phyloP scores from a whole-genome alignment of 805 yeast species.

The Saccharomycodes ludwigii region DNA sequence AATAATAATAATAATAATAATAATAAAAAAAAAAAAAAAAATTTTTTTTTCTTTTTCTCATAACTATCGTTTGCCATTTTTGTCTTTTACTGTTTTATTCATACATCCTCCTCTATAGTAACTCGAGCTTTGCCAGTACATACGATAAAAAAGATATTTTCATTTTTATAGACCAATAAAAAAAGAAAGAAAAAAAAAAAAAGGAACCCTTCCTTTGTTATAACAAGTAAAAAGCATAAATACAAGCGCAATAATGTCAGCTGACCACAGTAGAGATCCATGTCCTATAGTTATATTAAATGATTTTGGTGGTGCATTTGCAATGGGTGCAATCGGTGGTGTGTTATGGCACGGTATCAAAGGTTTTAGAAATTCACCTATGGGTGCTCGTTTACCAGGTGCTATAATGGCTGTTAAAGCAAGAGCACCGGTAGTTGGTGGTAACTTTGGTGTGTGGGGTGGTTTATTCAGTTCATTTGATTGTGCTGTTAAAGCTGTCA shows the following conservation, averaged over 20 bases:
- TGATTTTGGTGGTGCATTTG: conserved; percentile 98
- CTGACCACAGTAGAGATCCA: conserved; percentile 98
- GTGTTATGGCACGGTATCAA: conserved; percentile 98
- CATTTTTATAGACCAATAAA: too few relatives aligned
- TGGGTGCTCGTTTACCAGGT: conserved; percentile 89
- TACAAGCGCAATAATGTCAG: conserved; percentile 59
- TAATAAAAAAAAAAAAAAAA: too few relatives aligned
- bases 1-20: too few relatives aligned
- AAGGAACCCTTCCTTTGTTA: neutral
- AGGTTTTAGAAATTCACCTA: conserved; percentile 96
- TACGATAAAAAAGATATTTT: too few relatives aligned
- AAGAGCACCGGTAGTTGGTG: conserved; percentile 97
- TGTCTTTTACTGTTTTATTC: too few relatives aligned
- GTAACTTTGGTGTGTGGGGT: conserved; percentile 99
- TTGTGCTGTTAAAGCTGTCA: conserved; percentile 87
- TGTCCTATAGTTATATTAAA: conserved; percentile 93
- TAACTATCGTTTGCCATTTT: too few relatives aligned
- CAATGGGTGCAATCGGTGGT: conserved; percentile 99
- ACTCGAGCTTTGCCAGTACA: too few relatives aligned
- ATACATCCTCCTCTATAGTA: too few relatives aligned
- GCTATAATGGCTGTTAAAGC: conserved; percentile 84
- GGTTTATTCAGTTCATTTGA: conserved; percentile 93
- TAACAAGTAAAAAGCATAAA: neutral
- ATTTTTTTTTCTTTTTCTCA: too few relatives aligned
- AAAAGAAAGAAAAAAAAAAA: neutral